Evolutionary conservation across 768 basidiomycete genomes (phyloP), one percentile per base, ranked within the genome.

Genomic region (Macrolepiota albuminosa): DNA sequence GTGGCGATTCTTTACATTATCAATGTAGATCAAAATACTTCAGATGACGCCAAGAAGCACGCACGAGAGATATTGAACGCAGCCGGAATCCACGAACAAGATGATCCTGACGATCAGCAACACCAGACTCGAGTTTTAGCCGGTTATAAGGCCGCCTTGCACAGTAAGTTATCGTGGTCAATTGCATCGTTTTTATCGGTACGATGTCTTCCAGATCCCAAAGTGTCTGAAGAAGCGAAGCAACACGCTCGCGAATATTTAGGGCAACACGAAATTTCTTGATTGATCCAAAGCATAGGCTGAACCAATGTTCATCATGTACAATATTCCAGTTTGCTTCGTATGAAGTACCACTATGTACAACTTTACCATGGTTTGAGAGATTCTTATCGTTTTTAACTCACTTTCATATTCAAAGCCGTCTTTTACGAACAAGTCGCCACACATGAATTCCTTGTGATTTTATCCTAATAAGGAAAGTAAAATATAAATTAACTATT

Each of bases 141-240:
- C 0, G 84, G 84, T 10, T 84, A 84, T 68, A 85, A 85, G 61
- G 82, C 84, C 33, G 77, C 84, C 1, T 65, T 85, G 2, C 63
- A 70, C 53, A 85, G 83, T 84, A 40, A 51, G 65, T 16, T 24
- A n/a, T 13, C 8, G 33, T 5, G n/a, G 11, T 24, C 1, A 26
- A 18, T 33, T 7, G 9, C 4, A 16, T 24, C n/a, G 33, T 58
- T 37, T 26, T 6, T 24, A 29, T 26, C 55, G 8, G 48, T 9
- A 4, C 13, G 4, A 36, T n/a, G 2, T 49, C 1, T 45, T 10
- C 0, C 31, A 65, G 64, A 66, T 34, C 63, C 65, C 2, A 64
- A 61, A 18, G 65, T 66, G 4, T 66, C 65, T n/a, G 58, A 57
- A 14, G 61, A 64, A 36, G 65, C 65, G 21, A 66, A 66, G 39